Evolutionary conservation across 345 rosid genomes (phyloP), one percentile per base, ranked within the genome.

Genomic region (Leavenworthia alabamica): DNA sequence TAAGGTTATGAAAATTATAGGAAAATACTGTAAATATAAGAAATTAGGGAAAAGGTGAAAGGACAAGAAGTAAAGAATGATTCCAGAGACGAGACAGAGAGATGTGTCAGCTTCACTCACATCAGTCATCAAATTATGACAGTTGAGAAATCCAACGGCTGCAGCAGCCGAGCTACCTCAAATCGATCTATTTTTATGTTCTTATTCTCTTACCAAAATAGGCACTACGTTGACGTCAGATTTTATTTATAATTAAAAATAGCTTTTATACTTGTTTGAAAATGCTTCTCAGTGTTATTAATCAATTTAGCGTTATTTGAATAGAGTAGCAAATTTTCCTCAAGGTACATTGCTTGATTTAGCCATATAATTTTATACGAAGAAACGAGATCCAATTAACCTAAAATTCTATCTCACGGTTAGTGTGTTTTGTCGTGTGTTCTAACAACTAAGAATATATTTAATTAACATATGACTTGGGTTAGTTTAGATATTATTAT

Each of bases 71-170:
- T 51, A 26, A 26, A 7, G 24, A 41, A 42, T 68, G 73, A 39
- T 33, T 51, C 54, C 66, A 68, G 67, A 26, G 53, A 24, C 8
- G 66, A 51, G 55, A 42, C 66, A 60, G 60, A 43, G 51, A 47
- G 53, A 9, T 39, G 72, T 48, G 66, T 40, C 72, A 67, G 66
- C 37, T 35, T 67, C 50, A 40, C 58, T 39, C 15, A 14, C 58
- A 67, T 52, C 72, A n/a, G n/a, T n/a, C n/a, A n/a, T n/a, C n/a
- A n/a, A n/a, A 67, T n/a, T 15, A 1, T 55, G 63, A 8, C 63
- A 66, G n/a, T 19, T 36, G 56, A 37, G 63, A 56, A 66, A 36
- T 46, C 63, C 63, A 66, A 46, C 54, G 62, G 33, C 35, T 7
- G 13, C 63, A 24, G 69, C 46, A 13, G 11, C 62, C 62, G 27